phyloP scores from a whole-genome alignment of 73 alveolate genomes.

The Uronychia binucleata region DNA sequence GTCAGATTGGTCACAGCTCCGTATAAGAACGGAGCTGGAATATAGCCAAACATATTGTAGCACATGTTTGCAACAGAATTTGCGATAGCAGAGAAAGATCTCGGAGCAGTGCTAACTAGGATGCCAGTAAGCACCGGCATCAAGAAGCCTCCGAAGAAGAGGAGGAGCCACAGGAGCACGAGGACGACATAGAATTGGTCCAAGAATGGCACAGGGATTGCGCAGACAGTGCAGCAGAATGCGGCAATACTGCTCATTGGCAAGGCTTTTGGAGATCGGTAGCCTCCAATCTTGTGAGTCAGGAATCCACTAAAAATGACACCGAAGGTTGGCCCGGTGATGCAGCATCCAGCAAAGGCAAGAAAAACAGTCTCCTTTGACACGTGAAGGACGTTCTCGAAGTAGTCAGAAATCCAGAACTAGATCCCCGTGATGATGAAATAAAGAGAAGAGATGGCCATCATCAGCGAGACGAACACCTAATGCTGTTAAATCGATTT shows the following conservation, averaged over 20 bases:
- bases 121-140: conserved; percentile 92
- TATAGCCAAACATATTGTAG: conserved; percentile 79
- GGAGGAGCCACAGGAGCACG: conserved; percentile 75
- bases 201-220: conserved; percentile 80
- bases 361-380: conserved; percentile 62
- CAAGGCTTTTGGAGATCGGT: conserved; percentile 69
- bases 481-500: conserved; percentile 38
- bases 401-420: conserved; percentile 93
- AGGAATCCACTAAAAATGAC: conserved; percentile 80
- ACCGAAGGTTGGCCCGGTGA: conserved; percentile 92
- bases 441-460: conserved; percentile 82
- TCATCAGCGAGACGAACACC: conserved; percentile 51
- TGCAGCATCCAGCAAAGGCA: conserved; percentile 72
- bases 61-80: conserved; percentile 76
- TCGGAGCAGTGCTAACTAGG: conserved; percentile 70
- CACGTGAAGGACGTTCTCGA: conserved; percentile 64
- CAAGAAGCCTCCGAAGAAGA: conserved; percentile 90
- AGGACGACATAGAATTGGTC: conserved; percentile 57
- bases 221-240: conserved; percentile 61
- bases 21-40: conserved; percentile 86
- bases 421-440: conserved; percentile 92
- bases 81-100: conserved; percentile 67
- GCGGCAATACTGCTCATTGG: conserved; percentile 65
- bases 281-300: conserved; percentile 85
- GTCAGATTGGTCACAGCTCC: conserved; percentile 74